Conservation (phyloP, 371 early-diverging fungal species). For the Smittium mucronatum region DNA sequence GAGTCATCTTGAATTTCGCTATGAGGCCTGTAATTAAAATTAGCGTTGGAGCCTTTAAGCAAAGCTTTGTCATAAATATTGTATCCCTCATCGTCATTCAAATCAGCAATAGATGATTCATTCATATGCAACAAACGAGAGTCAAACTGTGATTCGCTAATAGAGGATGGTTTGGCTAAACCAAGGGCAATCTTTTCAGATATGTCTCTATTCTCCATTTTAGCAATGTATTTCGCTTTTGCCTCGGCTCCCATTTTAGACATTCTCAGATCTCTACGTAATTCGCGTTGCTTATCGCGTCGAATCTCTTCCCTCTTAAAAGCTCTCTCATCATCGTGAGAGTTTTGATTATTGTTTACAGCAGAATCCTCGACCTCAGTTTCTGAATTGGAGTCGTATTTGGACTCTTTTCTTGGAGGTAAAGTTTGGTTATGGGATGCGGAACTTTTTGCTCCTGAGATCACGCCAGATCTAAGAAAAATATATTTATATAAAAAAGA, state of each 20-base stretch:
- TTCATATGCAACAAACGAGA: constrained; percentile 85
- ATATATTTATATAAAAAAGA: no score
- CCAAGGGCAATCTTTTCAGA: constrained; percentile 96
- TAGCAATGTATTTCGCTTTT: constrained; percentile 62
- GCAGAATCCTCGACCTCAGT: not conserved
- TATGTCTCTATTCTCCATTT: constrained; percentile 77
- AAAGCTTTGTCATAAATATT: constrained; percentile 81
- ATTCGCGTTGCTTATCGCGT: constrained; percentile 64
- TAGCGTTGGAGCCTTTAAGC: constrained; percentile 48
- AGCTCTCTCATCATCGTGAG: constrained; percentile 38
- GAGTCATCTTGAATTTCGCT: constrained; percentile 47
- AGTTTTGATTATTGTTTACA: not conserved
- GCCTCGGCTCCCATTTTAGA: constrained; percentile 83
- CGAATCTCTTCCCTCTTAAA: constrained; percentile 82
- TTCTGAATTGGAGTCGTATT: not conserved
- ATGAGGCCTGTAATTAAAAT: constrained; percentile 71
- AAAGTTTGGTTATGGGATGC: not conserved
- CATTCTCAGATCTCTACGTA: constrained; percentile 77
- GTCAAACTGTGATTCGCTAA: constrained; percentile 80
- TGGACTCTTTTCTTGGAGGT: not conserved
- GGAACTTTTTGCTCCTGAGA: not conserved
- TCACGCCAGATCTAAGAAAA: not conserved
- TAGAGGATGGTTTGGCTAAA: constrained; percentile 74
- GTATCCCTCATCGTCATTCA: constrained; percentile 78
- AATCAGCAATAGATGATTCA: constrained; percentile 71